phyloP scores from a whole-genome alignment of 768 basidiomycete genomes.

The Artomyces pyxidatus region DNA sequence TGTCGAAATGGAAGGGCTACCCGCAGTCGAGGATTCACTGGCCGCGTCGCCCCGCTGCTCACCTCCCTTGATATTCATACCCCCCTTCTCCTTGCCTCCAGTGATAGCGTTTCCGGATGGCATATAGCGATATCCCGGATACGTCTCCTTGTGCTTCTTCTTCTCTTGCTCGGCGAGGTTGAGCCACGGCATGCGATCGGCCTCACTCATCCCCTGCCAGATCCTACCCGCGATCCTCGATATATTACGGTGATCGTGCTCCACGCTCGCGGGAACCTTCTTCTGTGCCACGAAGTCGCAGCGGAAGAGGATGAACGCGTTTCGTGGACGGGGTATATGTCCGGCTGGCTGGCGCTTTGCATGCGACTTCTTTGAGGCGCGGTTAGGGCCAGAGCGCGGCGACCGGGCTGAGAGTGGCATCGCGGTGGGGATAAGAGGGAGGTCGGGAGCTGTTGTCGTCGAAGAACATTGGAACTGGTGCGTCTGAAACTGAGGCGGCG shows the following conservation, averaged over 20 bases:
- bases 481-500: no score
- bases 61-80: not conserved
- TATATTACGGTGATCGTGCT: constrained; percentile 62
- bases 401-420: not conserved
- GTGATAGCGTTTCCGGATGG: constrained; percentile 2
- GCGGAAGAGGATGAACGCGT: constrained; percentile 76
- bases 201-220: constrained; percentile 49
- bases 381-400: not conserved
- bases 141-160: constrained; percentile 28
- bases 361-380: constrained; percentile 34
- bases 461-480: no score
- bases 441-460: no score
- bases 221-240: constrained; percentile 57
- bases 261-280: constrained; percentile 43
- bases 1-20: not conserved
- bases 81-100: not conserved
- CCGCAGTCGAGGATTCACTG: no score
- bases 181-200: constrained; percentile 42
- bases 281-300: constrained; percentile 63
- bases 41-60: no score
- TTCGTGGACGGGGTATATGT: constrained; percentile 66
- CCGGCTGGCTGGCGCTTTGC: constrained; percentile 38
- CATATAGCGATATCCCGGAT: constrained; percentile 26
- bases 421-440: not conserved
- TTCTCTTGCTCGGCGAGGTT: constrained; percentile 43